A percentile compares a stretch with the other conserved stretches of the same genome.
These are phyloP conservation scores for Boletus reticulatus DNA, from an alignment of 768 basidiomycete species.

Conservation along the genomic window DNA sequence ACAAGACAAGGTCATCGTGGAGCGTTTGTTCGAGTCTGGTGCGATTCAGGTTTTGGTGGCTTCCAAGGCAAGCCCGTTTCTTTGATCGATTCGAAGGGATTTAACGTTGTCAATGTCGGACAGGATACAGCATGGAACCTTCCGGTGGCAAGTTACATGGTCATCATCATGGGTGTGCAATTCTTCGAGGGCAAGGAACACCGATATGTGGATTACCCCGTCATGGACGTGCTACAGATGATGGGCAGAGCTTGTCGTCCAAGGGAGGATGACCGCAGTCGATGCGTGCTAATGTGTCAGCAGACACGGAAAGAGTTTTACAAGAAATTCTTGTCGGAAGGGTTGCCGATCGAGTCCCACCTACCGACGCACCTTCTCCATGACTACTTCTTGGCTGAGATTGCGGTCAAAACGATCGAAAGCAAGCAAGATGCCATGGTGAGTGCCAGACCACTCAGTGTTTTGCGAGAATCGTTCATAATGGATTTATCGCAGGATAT, in stretches of 20 bases:
- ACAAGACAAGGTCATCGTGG: constrained; percentile 93
- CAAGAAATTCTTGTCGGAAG: constrained; percentile 96
- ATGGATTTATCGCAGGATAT: constrained; percentile 61
- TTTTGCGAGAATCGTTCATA: neutral
- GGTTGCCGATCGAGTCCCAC: constrained; percentile 96
- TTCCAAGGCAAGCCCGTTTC: constrained; percentile 63
- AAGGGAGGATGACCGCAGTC: constrained; percentile 79
- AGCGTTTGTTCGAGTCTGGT: constrained; percentile 88
- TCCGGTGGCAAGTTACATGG: constrained; percentile 94
- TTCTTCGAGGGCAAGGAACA: constrained; percentile 96
- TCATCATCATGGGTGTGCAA: constrained; percentile 99
- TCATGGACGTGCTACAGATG: constrained; percentile 99
- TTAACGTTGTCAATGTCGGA: neutral
- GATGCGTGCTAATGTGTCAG: constrained; percentile 96
- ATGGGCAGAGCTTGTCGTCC: constrained; percentile 98
- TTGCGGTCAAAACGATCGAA: constrained; percentile 97
- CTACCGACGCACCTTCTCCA: constrained; percentile 87
- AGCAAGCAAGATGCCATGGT: constrained; percentile 99
- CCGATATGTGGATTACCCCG: constrained; percentile 96
- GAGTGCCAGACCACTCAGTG: constrained; percentile 1
- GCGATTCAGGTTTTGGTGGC: constrained; percentile 94
- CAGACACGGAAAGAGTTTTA: constrained; percentile 98
- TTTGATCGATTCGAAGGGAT: neutral
- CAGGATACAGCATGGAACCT: constrained; percentile 97
- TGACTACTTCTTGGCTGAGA: constrained; percentile 97